These are phyloP conservation scores for Fusarium coffeatum DNA, from an alignment of 2,329 filamentous ascomycete genomes.

Conservation along the genomic window DNA sequence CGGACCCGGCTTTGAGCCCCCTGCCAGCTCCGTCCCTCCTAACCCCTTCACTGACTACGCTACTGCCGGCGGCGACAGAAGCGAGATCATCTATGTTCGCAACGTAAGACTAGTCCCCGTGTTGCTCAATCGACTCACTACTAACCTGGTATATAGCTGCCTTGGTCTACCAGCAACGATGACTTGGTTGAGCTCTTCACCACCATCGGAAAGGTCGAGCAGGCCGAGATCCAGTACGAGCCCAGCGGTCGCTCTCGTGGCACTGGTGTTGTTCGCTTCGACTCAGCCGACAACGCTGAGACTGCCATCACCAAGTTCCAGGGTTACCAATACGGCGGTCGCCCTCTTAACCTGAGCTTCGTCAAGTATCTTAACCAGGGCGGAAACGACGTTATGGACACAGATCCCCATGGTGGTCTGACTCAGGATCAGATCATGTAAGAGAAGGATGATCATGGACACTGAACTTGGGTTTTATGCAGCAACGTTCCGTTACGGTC, in stretches of 20 bases:
- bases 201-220: slow-evolving; percentile 97
- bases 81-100: slow-evolving; percentile 91
- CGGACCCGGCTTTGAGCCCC: slow-evolving; percentile 59
- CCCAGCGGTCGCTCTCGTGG: slow-evolving; percentile 94
- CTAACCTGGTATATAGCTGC: slow-evolving; percentile 70
- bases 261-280: slow-evolving; percentile 96
- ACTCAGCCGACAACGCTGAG: slow-evolving; percentile 83
- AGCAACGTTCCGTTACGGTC: slow-evolving; percentile 15
- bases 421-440: slow-evolving; percentile 99
- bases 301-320: slow-evolving; percentile 98
- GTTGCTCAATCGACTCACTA: background rate
- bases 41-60: slow-evolving; percentile 96
- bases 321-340: slow-evolving; percentile 95
- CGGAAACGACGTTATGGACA: slow-evolving; percentile 82
- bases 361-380: slow-evolving; percentile 88
- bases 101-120: slow-evolving; percentile 74
- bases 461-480: slow-evolving; percentile 18
- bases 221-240: slow-evolving; percentile 99
- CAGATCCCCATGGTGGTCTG: slow-evolving; percentile 76
- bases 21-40: slow-evolving; percentile 66
- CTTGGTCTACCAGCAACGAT: slow-evolving; percentile 99
- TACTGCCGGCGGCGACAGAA: slow-evolving; percentile 84
- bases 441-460: slow-evolving; percentile 28
- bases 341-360: slow-evolving; percentile 90
- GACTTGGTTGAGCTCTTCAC: slow-evolving; percentile 96